These are phyloP conservation scores for Trichoderma harzianum DNA, from an alignment of 2,329 filamentous ascomycete species.

Conservation along the genomic window DNA sequence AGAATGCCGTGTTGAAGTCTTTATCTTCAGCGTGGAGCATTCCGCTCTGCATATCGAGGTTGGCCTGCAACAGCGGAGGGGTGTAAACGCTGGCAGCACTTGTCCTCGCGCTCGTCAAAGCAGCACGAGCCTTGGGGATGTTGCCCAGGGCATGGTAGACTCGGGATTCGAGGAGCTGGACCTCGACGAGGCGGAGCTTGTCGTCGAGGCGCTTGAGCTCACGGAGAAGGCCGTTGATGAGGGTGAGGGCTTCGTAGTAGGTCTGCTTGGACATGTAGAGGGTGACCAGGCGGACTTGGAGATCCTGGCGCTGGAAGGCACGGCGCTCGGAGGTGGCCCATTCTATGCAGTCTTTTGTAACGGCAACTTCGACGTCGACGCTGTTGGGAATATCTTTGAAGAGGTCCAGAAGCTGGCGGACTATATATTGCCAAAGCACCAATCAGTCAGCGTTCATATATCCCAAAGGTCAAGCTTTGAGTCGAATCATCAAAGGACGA, in stretches of 20 bases:
- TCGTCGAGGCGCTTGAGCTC: slow-evolving; percentile 98
- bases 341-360: slow-evolving; percentile 99
- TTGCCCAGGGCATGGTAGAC: slow-evolving; percentile 98
- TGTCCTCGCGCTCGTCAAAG: slow-evolving; percentile 88
- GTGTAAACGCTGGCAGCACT: slow-evolving; percentile 97
- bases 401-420: slow-evolving; percentile 93
- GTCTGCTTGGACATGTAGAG: slow-evolving; percentile 97
- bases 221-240: slow-evolving; percentile 93
- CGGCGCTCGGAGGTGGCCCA: slow-evolving; percentile 95
- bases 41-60: slow-evolving; percentile 97
- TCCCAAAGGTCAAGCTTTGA: neutral
- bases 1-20: slow-evolving; percentile 98
- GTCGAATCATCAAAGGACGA: neutral
- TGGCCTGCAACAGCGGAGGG: slow-evolving; percentile 88
- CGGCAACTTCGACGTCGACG: slow-evolving; percentile 86
- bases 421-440: slow-evolving; percentile 45
- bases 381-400: slow-evolving; percentile 92
- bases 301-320: slow-evolving; percentile 94
- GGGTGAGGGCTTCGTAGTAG: slow-evolving; percentile 92
- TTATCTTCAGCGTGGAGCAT: slow-evolving; percentile 98
- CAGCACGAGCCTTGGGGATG: slow-evolving; percentile 90
- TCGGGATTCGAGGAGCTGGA: slow-evolving; percentile 92
- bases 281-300: slow-evolving; percentile 89
- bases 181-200: slow-evolving; percentile 96
- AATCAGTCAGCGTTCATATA: neutral